These are phyloP conservation scores for Amniculicola lignicola DNA, from an alignment of 495 filamentous ascomycete species.

Conservation along the genomic window DNA sequence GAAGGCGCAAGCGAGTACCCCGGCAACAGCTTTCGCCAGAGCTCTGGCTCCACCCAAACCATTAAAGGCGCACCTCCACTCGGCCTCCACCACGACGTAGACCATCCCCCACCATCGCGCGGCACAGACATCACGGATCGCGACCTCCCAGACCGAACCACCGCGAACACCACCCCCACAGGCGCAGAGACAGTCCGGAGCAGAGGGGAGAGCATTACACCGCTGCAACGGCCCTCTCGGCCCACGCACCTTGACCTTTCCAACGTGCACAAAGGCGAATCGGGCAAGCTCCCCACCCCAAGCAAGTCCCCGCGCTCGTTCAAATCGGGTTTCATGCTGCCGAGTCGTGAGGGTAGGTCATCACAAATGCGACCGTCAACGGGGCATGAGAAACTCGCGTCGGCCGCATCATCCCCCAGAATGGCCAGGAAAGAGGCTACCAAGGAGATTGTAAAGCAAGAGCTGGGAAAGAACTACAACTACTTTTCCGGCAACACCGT, in stretches of 20 bases:
- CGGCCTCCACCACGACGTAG: slow-evolving; percentile 50
- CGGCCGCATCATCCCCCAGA: slow-evolving; percentile 70
- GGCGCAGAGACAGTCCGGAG: slow-evolving; percentile 63
- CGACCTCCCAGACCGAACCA: slow-evolving; percentile 60
- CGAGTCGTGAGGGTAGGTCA: slow-evolving; percentile 44
- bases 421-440: slow-evolving; percentile 42
- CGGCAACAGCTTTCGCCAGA: slow-evolving; percentile 37
- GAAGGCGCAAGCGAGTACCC: slow-evolving; percentile 47
- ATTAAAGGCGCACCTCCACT: slow-evolving; percentile 20
- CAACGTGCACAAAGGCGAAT: slow-evolving; percentile 45
- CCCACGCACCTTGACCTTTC: slow-evolving; percentile 34
- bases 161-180: slow-evolving; percentile 71
- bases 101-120: slow-evolving; percentile 64
- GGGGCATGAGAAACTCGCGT: slow-evolving; percentile 73
- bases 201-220: slow-evolving; percentile 68
- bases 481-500: slow-evolving; percentile 90
- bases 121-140: slow-evolving; percentile 76
- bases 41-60: slow-evolving; percentile 31
- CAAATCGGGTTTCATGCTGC: slow-evolving; percentile 62
- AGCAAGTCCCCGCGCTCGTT: slow-evolving; percentile 71
- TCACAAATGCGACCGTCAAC: slow-evolving; percentile 47
- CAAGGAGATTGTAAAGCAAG: slow-evolving; percentile 43
- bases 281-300: slow-evolving; percentile 51
- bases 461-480: slow-evolving; percentile 73
- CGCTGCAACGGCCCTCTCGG: slow-evolving; percentile 58